phyloP scores from a whole-genome alignment of 257 asterid species.

The Solanum bukasovii region DNA sequence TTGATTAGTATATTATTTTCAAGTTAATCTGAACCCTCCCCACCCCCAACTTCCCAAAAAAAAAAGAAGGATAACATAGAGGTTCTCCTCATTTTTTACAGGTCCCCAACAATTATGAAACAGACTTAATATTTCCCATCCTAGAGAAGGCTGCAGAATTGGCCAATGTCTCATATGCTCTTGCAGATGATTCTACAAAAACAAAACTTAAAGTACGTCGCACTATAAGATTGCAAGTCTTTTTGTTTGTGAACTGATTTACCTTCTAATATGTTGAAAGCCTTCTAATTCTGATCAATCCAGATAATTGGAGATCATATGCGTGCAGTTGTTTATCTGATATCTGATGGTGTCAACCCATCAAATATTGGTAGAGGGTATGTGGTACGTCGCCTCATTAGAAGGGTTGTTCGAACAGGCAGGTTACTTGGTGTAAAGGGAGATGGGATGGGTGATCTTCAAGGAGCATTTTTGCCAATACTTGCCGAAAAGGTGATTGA shows the following conservation, averaged over 20 bases:
- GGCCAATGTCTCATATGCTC: conserved; percentile 58
- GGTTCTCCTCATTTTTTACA: conserved; percentile 21
- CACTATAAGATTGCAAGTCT: neutral
- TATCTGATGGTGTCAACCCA: conserved; percentile 92
- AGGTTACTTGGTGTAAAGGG: conserved; percentile 82
- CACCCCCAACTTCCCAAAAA: neutral
- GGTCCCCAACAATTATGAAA: conserved; percentile 93
- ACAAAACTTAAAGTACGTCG: conserved; percentile 59
- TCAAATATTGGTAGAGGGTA: conserved; percentile 95
- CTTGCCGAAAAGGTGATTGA: conserved; percentile 71
- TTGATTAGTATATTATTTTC: neutral
- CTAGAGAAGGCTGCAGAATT: conserved; percentile 73
- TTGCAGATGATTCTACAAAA: conserved; percentile 56
- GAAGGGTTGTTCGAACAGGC: conserved; percentile 84
- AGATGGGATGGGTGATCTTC: conserved; percentile 51
- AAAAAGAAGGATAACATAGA: neutral
- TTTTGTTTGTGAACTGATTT: neutral
- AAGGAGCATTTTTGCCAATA: conserved; percentile 74
- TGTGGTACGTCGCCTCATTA: conserved; percentile 84
- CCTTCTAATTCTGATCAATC: conserved; percentile 6
- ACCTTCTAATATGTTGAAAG: neutral
- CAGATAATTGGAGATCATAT: conserved; percentile 95
- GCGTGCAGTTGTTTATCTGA: conserved; percentile 90
- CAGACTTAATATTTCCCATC: conserved; percentile 80
- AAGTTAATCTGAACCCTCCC: neutral